Base-by-base conservation (phyloP, 805 yeast genomes). In the Metschnikowia matae region DNA sequence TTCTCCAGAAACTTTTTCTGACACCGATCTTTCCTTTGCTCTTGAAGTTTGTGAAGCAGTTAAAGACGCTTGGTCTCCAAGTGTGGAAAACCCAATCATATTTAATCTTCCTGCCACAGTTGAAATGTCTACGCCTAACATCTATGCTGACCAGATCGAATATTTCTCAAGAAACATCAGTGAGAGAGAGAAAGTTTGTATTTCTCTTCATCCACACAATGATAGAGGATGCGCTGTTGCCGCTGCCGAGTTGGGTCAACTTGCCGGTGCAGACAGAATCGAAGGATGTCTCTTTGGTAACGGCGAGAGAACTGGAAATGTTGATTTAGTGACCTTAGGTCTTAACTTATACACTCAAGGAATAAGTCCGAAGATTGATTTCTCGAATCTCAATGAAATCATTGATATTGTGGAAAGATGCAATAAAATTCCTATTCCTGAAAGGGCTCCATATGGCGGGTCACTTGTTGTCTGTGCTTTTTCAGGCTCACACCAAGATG, bases 181-280 rank as follows among this genome's bases (percentile, higher is more conserved):
- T 43, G 79, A 86, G 55, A 80, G 95, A 56, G 87, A 85, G 50
- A 83, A 77, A 56, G 79, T 87, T 21, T 82, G 88, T 59, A 79
- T 87, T 46, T 86, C 94, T 13, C 77, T 87, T 49, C 95, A 87
- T 66, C 87, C 89, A 32, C 95, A 87, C 68, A 87, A 87, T 59
- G 94, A 87, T 69, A 78, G 95, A 62, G 95, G 95, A 20, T 86
- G 92, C 65, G 91, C 87, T 13, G 91, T 87, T n/a, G 94, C 92
- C 10, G 94, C 94, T 34, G 85, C 90, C 3, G 95, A 87, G 68
- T 77, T 87, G 50, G 95, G 87, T 42, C 84, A 82, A 62, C 62
- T 87, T 68, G 95, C 89, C 2, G 95, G 95, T 48, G 95, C 89
- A n/a, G 89, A 87, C 65, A 80, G 95, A 66, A 87, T 87, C 23